These are phyloP conservation scores for Aspergillus viridinutans DNA, from an alignment of 2,329 filamentous ascomycete species.

Conservation along the genomic window DNA sequence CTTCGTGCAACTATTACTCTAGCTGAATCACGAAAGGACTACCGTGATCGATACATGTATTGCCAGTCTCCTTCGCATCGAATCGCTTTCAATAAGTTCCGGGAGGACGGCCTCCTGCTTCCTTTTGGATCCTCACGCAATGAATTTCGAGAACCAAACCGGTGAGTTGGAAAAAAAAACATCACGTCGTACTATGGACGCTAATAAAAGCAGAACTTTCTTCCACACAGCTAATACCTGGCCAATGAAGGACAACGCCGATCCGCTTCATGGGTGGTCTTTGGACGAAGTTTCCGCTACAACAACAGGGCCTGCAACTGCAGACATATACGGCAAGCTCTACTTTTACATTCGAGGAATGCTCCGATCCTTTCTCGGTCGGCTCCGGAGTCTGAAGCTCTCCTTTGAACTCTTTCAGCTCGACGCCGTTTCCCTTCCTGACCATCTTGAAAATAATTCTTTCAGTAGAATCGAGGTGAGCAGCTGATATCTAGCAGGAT, in stretches of 20 bases:
- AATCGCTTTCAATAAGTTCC: slow-evolving; percentile 27
- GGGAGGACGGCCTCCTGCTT: slow-evolving; percentile 37
- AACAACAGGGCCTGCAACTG: slow-evolving; percentile 15
- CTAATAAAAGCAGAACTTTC: slow-evolving; percentile 28
- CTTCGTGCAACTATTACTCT: slow-evolving; percentile 28
- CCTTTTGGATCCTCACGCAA: slow-evolving; percentile 34
- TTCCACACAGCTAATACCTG: slow-evolving; percentile 27
- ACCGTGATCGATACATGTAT: slow-evolving; percentile 27
- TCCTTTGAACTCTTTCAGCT: slow-evolving; percentile 27
- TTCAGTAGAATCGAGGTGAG: slow-evolving; percentile 41
- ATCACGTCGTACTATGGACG: no score
- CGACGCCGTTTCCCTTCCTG: slow-evolving; percentile 22
- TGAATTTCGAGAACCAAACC: slow-evolving; percentile 38
- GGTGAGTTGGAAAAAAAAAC: slow-evolving; percentile 28
- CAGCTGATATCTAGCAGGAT: not conserved
- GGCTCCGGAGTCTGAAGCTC: slow-evolving; percentile 16
- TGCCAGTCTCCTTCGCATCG: slow-evolving; percentile 22
- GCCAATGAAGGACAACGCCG: slow-evolving; percentile 36
- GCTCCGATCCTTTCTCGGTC: slow-evolving; percentile 28
- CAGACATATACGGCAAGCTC: slow-evolving; percentile 40
- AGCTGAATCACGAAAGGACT: slow-evolving; percentile 27
- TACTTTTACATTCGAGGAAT: slow-evolving; percentile 31
- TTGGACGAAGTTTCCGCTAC: slow-evolving; percentile 21
- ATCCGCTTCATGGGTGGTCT: slow-evolving; percentile 38
- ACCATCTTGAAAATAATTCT: slow-evolving; percentile 1